phyloP scores from a whole-genome alignment of 176 grass and related monocot species.

The Rhynchospora tenuis region DNA sequence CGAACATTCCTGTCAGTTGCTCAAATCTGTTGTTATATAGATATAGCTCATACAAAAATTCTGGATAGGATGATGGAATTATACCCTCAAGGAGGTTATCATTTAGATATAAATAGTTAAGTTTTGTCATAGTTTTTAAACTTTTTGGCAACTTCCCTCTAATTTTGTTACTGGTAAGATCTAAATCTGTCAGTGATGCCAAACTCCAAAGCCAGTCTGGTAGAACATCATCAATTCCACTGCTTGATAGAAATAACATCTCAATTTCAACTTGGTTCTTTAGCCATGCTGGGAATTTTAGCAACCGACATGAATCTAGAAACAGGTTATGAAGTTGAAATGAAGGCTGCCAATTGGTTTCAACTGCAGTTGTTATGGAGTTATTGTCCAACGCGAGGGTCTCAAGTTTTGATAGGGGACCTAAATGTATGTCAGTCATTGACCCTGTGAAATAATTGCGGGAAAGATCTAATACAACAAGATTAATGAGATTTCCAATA shows the following conservation, averaged over 20 bases:
- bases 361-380: neutral
- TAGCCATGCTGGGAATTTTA: constrained; percentile 24
- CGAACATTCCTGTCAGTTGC: neutral
- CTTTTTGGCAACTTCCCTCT: neutral
- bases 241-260: neutral
- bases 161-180: neutral
- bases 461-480: neutral
- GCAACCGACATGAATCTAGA: neutral
- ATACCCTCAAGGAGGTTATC: neutral
- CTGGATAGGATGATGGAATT: neutral
- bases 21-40: neutral
- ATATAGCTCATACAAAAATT: neutral
- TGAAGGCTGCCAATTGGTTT: neutral
- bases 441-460: neutral
- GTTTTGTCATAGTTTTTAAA: neutral
- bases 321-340: neutral
- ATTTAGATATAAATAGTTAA: neutral
- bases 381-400: neutral
- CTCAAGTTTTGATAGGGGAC: neutral
- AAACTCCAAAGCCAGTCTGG: constrained; percentile 18
- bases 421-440: neutral
- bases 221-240: neutral
- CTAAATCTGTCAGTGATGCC: neutral
- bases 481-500: neutral
- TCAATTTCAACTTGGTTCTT: neutral